Evolutionary conservation across 2,329 filamentous ascomycete genomes (phyloP), one percentile per base, ranked within the genome.

Genomic region (Dendryphion nanum): DNA sequence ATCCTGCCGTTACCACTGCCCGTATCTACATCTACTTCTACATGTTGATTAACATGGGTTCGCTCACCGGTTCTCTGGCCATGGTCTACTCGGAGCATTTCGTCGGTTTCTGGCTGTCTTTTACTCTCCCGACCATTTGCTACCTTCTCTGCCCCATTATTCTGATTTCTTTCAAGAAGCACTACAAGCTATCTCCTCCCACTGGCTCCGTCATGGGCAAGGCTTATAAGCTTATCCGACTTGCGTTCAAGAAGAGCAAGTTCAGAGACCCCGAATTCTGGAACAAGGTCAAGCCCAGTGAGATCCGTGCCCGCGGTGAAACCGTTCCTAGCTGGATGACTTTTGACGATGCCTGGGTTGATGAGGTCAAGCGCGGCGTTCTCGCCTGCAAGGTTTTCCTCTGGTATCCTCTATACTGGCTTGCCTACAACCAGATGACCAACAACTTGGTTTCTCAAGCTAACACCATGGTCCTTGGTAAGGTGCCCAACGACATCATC

Each of bases 331-430:
- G 47, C 0, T 88, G 84, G 84, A 89, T 89, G 83, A 86, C 81
- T 0, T 89, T 87, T 49, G 85, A 89, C 44, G 86, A 89, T 49
- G 78, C 78, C 41, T 89, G 84, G 83, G 85, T 89, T 5, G 84
- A 89, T 38, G 83, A 89, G 58, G 81, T 89, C 32, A 73, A 74
- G 37, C 82, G 85, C 62, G 85, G 84, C 41, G 39, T 61, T 13
- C 45, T 55, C 16, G 62, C 64, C 3, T 68, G 64, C 57, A 59
- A 59, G 18, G 61, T 68, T 6, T 69, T 69, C 40, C 42, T 81
- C 40, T 88, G 83, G 71, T 79, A 81, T 45, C 85, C 85, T 19
- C 40, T 61, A 1, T 60, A 56, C 41, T 60, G 53, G 53, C 36
- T 59, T 0, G 44, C 46, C 2, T 52, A 46, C 37, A 76, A 75